Evolutionary conservation across 495 filamentous ascomycete species (phyloP).

Genomic region (Hypoxylon crocopeplum): DNA sequence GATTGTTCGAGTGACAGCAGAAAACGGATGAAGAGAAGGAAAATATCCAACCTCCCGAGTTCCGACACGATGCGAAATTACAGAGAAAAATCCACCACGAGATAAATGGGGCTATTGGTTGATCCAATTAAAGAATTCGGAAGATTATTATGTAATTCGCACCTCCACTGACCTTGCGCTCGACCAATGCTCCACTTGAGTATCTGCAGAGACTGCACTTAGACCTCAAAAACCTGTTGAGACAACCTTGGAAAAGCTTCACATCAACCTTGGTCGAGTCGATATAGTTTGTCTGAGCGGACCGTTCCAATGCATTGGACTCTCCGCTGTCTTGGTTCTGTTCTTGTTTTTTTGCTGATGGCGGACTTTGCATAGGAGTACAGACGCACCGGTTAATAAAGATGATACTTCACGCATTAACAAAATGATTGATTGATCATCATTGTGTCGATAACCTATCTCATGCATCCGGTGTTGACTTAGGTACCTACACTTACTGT

Average conservation of each 20-base stretch:
- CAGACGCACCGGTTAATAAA: neutral
- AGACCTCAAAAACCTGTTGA: too few species aligned
- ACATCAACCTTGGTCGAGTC: neutral
- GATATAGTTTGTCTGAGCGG: constrained; percentile 6
- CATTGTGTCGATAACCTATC: neutral
- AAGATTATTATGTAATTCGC: constrained; percentile 14
- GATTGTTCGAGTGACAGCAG: too few species aligned
- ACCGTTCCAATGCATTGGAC: constrained; percentile 19
- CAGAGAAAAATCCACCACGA: constrained; percentile 11
- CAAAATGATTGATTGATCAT: constrained; percentile 22
- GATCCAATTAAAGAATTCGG: constrained; percentile 2
- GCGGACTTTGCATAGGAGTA: too few species aligned
- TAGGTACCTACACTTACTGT: too few species aligned
- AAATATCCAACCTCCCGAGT: neutral
- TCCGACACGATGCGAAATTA: neutral
- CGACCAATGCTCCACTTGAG: neutral
- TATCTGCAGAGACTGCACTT: too few species aligned
- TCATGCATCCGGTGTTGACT: too few species aligned
- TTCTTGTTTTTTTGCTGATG: too few species aligned
- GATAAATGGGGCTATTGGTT: neutral
- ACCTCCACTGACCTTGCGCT: neutral
- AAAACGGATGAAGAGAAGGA: too few species aligned
- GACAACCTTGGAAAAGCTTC: neutral
- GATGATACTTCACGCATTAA: constrained; percentile 9
- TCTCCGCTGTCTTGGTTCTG: neutral